phyloP scores from a whole-genome alignment of 2,329 filamentous ascomycete species.

The Samsoniella hepiali region DNA sequence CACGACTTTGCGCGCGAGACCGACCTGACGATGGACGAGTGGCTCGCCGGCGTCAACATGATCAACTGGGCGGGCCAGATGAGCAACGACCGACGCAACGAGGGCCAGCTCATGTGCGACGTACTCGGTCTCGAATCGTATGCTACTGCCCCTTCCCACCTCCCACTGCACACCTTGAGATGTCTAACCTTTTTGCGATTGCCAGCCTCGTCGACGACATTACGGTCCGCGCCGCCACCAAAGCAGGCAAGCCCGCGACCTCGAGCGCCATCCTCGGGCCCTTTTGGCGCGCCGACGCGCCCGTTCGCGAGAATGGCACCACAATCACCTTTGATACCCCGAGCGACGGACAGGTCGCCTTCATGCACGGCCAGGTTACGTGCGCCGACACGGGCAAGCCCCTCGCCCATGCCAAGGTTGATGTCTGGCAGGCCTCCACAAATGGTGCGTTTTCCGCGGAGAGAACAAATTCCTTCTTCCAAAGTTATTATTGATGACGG shows the following conservation, averaged over 20 bases:
- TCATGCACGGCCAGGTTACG: slow-evolving; percentile 61
- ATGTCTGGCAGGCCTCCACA: slow-evolving; percentile 77
- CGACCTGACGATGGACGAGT: slow-evolving; percentile 76
- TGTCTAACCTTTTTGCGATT: neutral
- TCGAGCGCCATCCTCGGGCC: slow-evolving; percentile 79
- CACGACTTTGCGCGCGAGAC: slow-evolving; percentile 81
- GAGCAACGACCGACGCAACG: slow-evolving; percentile 66
- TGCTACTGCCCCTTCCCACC: slow-evolving; percentile 21
- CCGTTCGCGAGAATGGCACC: slow-evolving; percentile 64
- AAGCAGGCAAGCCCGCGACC: slow-evolving; percentile 50
- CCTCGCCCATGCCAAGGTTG: slow-evolving; percentile 62
- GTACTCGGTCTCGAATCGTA: slow-evolving; percentile 70
- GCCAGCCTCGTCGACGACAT: slow-evolving; percentile 71
- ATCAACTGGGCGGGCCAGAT: slow-evolving; percentile 64
- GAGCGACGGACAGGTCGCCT: slow-evolving; percentile 48
- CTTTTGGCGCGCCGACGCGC: slow-evolving; percentile 75
- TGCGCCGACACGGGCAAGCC: slow-evolving; percentile 60
- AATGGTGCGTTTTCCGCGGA: slow-evolving; percentile 47
- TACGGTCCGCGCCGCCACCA: slow-evolving; percentile 58
- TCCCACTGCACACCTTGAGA: neutral
- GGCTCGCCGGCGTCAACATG: slow-evolving; percentile 64
- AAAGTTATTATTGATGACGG: neutral
- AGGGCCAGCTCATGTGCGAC: slow-evolving; percentile 69
- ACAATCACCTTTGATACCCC: slow-evolving; percentile 59
- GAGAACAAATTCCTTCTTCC: neutral